Conservation (phyloP, 2,329 filamentous ascomycete genomes). For the Aspergillus chevalieri region DNA sequence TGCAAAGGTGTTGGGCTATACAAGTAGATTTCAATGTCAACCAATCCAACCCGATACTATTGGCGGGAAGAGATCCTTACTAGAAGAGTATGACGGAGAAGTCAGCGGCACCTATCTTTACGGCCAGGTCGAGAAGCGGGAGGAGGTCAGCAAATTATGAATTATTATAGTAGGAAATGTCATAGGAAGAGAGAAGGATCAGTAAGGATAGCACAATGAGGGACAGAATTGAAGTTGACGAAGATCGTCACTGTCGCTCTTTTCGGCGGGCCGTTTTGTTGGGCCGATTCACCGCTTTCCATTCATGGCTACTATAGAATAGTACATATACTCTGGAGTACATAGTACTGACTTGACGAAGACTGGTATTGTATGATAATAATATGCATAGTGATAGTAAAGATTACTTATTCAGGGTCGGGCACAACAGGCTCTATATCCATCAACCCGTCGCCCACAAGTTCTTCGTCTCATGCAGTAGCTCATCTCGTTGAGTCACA, state of each 20-base stretch:
- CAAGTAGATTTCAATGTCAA: neutral
- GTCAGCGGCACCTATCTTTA: too few species aligned
- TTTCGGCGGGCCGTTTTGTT: conserved; percentile 15
- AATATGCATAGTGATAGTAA: conserved; percentile 13
- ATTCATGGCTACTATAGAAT: neutral
- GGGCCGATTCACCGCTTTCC: conserved; percentile 22
- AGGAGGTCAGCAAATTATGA: too few species aligned
- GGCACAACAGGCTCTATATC: conserved; percentile 14
- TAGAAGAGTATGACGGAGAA: neutral
- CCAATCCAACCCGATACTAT: neutral
- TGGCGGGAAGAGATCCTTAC: neutral
- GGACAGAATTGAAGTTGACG: neutral
- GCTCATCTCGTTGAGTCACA: conserved; percentile 7
- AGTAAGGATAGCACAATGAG: neutral
- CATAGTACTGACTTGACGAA: neutral
- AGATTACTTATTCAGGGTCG: conserved; percentile 10
- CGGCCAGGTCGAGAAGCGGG: too few species aligned
- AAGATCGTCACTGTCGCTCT: conserved; percentile 4
- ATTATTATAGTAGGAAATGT: too few species aligned
- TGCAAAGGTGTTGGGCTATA: neutral
- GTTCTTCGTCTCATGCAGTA: conserved; percentile 12
- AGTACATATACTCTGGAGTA: neutral
- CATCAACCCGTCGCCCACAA: conserved; percentile 13
- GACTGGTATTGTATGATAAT: neutral
- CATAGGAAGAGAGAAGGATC: too few species aligned